Evolutionary conservation across 306 rosid genomes (phyloP).

Genomic region (Cucurbita ficifolia): DNA sequence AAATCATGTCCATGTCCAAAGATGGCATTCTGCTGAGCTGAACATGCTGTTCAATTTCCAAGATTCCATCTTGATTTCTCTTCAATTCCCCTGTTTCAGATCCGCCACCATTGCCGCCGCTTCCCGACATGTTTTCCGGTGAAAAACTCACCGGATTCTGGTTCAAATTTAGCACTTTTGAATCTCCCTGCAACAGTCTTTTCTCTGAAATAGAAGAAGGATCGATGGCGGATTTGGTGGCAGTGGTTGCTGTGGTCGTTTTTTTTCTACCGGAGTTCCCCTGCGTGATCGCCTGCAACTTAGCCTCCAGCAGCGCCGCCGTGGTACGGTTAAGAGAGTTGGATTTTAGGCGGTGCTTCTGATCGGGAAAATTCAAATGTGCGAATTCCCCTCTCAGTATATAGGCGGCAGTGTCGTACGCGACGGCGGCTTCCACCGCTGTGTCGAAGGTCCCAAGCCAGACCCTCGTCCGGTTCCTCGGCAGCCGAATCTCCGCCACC

Average conservation of each 20-base stretch:
- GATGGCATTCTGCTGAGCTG: slow-evolving; percentile 93
- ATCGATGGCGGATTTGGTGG: background rate
- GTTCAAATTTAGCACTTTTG: background rate
- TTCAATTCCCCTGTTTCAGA: slow-evolving; percentile 21
- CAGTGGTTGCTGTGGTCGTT: background rate
- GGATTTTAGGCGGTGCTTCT: slow-evolving; percentile 47
- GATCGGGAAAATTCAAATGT: slow-evolving; percentile 68
- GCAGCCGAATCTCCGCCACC: slow-evolving; percentile 93
- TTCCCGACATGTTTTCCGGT: background rate
- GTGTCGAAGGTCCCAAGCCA: slow-evolving; percentile 91
- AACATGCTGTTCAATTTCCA: slow-evolving; percentile 49
- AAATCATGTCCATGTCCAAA: slow-evolving; percentile 81
- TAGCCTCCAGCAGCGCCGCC: slow-evolving; percentile 67
- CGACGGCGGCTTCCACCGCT: slow-evolving; percentile 83
- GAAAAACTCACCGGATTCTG: background rate
- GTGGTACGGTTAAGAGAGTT: slow-evolving; percentile 57
- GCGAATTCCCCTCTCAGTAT: slow-evolving; percentile 74
- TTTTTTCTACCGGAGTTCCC: slow-evolving; percentile 7
- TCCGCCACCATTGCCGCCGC: slow-evolving; percentile 6
- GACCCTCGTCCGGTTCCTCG: slow-evolving; percentile 73
- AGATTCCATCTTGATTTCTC: slow-evolving; percentile 25
- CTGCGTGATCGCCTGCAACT: slow-evolving; percentile 48
- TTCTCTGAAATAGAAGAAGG: slow-evolving; percentile 14
- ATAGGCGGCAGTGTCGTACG: slow-evolving; percentile 91
- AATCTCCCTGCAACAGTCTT: slow-evolving; percentile 3